Percentiles rank a stretch among this genome's conserved stretches.
phyloP scores from a whole-genome alignment of 371 early-diverging fungal genomes.

The Rhizopus sp. region DNA sequence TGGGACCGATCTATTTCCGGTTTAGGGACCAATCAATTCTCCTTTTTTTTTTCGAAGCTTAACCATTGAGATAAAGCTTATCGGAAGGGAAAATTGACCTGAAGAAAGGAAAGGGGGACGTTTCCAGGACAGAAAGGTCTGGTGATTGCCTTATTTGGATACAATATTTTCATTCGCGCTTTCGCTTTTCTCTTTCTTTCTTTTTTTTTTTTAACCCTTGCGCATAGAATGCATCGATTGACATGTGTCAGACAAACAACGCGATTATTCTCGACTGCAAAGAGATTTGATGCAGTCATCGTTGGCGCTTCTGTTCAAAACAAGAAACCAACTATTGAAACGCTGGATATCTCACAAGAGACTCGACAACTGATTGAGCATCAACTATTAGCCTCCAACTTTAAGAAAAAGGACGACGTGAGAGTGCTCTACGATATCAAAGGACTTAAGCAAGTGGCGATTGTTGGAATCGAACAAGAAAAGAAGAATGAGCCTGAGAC shows the following conservation, averaged over 20 bases:
- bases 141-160: no score
- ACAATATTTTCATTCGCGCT: no score
- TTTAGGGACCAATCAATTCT: no score
- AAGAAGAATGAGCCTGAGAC: slow-evolving; percentile 43
- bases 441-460: slow-evolving; percentile 67
- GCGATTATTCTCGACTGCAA: slow-evolving; percentile 36
- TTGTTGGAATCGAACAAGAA: slow-evolving; percentile 73
- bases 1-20: no score
- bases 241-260: background rate
- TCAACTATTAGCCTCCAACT: slow-evolving; percentile 44
- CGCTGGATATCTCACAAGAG: slow-evolving; percentile 28
- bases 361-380: slow-evolving; percentile 35
- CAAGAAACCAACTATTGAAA: slow-evolving; percentile 25
- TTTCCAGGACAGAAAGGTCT: no score
- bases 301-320: slow-evolving; percentile 40
- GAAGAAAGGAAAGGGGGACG: no score
- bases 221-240: slow-evolving; percentile 12
- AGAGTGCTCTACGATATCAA: slow-evolving; percentile 57
- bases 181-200: background rate
- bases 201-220: background rate
- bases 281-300: slow-evolving; percentile 40
- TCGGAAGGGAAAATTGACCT: no score
- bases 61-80: no score
- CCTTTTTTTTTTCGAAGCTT: no score
- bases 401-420: slow-evolving; percentile 61